Evolutionary conservation across 257 asterid species (phyloP), one percentile per base, ranked within the genome.

Genomic region (Solanum bulbocastanum): DNA sequence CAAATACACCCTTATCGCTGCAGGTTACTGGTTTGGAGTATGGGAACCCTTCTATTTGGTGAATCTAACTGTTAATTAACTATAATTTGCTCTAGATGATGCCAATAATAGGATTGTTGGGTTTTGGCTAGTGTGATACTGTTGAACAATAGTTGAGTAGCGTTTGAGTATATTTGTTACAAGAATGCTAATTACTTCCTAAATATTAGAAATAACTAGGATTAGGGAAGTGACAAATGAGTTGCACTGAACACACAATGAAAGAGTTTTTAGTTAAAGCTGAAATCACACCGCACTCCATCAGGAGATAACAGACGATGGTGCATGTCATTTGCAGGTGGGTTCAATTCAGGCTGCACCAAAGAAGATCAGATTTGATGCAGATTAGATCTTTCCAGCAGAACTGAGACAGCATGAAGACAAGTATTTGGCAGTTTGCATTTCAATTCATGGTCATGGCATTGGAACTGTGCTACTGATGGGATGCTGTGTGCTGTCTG

Each of bases 281-380:
- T 76, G 83, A 76, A 76, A 76, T 42, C 0, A 40, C 22, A 0
- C 0, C 7, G 4, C n/a, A 76, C 35, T 76, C 37, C 58, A 42
- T 78, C 36, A 78, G n/a, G 62, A 42, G 60, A 36, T 84, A 22
- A 33, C 16, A 68, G 14, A n/a, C 2, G 22, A 13, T 23, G 40
- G 52, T 60, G 44, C n/a, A 23, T 60, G 52, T 58, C 44, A 60
- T 44, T 83, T 81, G 88, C 93, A 95, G 99, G 95, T 93, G 88
- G 98, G 96, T 39, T 44, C 84, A 87, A 82, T 52, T 92, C 96
- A 91, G 73, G 82, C 92, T 35, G 92, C 92, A 74, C 96, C 98
- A 6, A 95, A 97, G 96, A 97, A 96, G 94, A 96, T 93, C 25
- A 94, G 86, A 87, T 93, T 96, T 56, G 95, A 92, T 6, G 81